Evolutionary conservation across 352 stramenopile species (phyloP), one percentile per base, ranked within the genome.

Genomic region (Phytophthora constricta): DNA sequence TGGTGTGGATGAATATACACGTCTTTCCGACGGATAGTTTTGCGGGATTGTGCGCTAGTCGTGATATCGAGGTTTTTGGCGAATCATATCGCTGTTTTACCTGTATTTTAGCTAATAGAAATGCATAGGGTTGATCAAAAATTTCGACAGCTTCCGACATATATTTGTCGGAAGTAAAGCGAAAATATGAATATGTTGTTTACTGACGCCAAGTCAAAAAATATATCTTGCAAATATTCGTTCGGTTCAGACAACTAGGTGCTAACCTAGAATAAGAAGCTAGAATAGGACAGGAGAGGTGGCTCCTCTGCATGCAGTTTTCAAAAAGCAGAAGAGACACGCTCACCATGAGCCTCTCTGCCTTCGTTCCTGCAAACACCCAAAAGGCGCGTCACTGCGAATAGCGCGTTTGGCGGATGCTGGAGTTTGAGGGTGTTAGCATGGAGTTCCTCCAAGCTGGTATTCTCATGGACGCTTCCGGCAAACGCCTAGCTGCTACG

Each of bases 241-340:
- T 34, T 13, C 16, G 19, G 33, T 37, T 55, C 19, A 19, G 47
- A 55, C 13, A 37, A 55, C 19, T 41, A 23, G 47, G 19, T 19
- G 20, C 5, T 39, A 17, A 39, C 47, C 47, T 57, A 45, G 17
- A 45, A 13, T 45, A 45, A 13, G 17, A n/a, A n/a, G n/a, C n/a
- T n/a, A n/a, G n/a, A n/a, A n/a, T n/a, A n/a, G n/a, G 17, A 45
- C 10, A 20, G 10, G 37, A 20, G 5, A 45, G 37, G 9, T 45
- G 17, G 37, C 37, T 20, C 10, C 11, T 19, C 8, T 16, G 10
- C 17, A 20, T 19, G 10, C 49, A 43, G n/a, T 56, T 37, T 17
- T 43, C 11, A 37, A 56, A 56, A 43, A 57, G 16, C 49, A 57
- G 49, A 27, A 3, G 37, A 57, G 49, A 17, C n/a, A n/a, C n/a